phyloP scores from a whole-genome alignment of 1,139 yeast species.

The Pichia sp. region DNA sequence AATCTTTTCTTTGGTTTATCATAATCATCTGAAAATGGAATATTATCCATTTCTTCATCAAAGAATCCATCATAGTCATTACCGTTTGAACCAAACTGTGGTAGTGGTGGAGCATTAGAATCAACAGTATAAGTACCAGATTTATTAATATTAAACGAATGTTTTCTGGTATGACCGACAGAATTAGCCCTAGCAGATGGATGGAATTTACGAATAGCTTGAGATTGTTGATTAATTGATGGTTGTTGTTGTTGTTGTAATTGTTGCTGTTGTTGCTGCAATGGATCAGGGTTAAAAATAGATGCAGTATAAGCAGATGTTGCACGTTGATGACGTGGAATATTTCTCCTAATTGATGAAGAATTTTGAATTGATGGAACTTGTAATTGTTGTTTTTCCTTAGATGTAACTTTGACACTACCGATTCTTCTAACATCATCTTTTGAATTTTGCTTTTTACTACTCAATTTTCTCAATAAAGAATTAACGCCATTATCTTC shows the following conservation, averaged over 20 bases:
- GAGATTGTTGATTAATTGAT: too few relatives aligned
- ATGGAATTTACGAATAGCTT: constrained; percentile 41
- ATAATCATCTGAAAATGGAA: constrained; percentile 21
- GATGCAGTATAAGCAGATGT: constrained; percentile 30
- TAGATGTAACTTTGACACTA: constrained; percentile 56
- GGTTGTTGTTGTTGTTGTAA: not conserved
- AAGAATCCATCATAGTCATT: constrained; percentile 44
- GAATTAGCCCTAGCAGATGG: constrained; percentile 90
- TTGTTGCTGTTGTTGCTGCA: constrained; percentile 1
- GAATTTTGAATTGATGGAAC: not conserved
- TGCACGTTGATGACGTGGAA: constrained; percentile 30
- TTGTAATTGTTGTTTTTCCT: constrained; percentile 36
- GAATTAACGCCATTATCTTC: constrained; percentile 29
- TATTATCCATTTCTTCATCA: constrained; percentile 51
- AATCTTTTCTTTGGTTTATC: constrained; percentile 31
- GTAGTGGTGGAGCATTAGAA: constrained; percentile 43
- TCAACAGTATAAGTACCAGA: constrained; percentile 29
- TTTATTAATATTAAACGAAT: constrained; percentile 38
- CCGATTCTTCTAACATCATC: constrained; percentile 55
- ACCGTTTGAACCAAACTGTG: constrained; percentile 29
- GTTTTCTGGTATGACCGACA: constrained; percentile 72
- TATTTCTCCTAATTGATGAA: constrained; percentile 18
- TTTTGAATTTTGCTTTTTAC: constrained; percentile 16
- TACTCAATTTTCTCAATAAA: constrained; percentile 30
- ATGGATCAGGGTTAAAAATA: constrained; percentile 17